A percentile compares a stretch with the other conserved stretches of the same genome.
These are phyloP conservation scores for Fragaria nilgerrensis DNA, from an alignment of 306 rosid genomes.

Conservation along the genomic window DNA sequence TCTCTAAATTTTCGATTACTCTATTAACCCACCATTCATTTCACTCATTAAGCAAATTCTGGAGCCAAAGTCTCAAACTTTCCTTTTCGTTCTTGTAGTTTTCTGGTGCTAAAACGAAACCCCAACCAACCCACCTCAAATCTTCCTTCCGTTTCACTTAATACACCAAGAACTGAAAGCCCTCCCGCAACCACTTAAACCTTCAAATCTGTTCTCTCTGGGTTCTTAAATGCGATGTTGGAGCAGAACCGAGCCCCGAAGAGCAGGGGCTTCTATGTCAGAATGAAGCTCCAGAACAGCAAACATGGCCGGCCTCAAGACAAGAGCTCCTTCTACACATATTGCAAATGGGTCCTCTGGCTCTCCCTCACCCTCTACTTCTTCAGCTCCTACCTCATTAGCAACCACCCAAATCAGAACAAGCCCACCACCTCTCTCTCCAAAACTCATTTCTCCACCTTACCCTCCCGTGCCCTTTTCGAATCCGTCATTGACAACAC, in stretches of 20 bases:
- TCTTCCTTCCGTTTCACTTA: conserved; percentile 70
- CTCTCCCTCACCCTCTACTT: conserved; percentile 70
- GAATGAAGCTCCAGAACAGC: conserved; percentile 64
- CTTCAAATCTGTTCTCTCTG: background rate
- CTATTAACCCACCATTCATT: background rate
- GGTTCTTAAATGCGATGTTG: conserved; percentile 45
- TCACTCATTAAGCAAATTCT: background rate
- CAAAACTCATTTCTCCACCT: conserved; percentile 33
- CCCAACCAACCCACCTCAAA: conserved; percentile 49
- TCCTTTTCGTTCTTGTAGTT: background rate
- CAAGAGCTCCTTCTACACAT: conserved; percentile 42
- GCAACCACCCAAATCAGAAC: conserved; percentile 25
- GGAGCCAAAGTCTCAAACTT: conserved; percentile 4
- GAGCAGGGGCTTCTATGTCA: conserved; percentile 57
- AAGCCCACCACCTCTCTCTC: conserved; percentile 22
- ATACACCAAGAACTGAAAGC: conserved; percentile 66
- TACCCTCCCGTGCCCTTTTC: conserved; percentile 48
- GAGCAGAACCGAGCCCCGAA: conserved; percentile 42
- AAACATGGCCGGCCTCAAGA: conserved; percentile 62
- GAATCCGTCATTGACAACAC: conserved; percentile 31
- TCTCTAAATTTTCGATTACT: background rate
- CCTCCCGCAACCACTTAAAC: conserved; percentile 40
- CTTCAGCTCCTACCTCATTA: conserved; percentile 68
- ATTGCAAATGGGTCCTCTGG: conserved; percentile 88
- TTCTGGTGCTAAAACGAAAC: conserved; percentile 38